Evolutionary conservation across 805 yeast species (phyloP).

Genomic region (Ogataea nonfermentans): DNA sequence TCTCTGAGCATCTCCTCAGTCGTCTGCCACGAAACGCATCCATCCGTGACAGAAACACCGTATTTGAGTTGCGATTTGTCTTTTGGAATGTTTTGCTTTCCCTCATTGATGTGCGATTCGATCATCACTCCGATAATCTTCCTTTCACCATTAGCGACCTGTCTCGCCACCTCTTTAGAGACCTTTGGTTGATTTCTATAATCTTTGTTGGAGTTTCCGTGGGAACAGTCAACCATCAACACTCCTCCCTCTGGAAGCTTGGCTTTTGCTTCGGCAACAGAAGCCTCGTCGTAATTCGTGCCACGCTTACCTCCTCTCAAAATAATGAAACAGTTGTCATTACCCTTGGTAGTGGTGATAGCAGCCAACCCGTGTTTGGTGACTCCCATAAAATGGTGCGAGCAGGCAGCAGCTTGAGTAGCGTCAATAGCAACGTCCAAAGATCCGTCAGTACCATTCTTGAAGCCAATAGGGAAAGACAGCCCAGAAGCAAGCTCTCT

Average conservation of each 20-base stretch:
- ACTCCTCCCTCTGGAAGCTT: conserved; percentile 48
- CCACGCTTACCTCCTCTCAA: conserved; percentile 95
- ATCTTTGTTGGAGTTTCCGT: conserved; percentile 94
- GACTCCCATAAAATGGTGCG: conserved; percentile 96
- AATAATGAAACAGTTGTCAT: conserved; percentile 89
- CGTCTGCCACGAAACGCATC: conserved; percentile 90
- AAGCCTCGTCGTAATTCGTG: conserved; percentile 83
- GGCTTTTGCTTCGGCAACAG: conserved; percentile 72
- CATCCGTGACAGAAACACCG: conserved; percentile 97
- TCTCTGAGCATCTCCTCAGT: conserved; percentile 78
- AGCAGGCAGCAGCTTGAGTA: conserved; percentile 82
- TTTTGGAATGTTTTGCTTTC: conserved; percentile 77
- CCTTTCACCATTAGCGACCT: conserved; percentile 77
- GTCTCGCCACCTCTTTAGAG: conserved; percentile 76
- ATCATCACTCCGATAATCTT: conserved; percentile 91
- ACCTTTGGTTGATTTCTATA: conserved; percentile 94
- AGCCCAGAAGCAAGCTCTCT: conserved; percentile 97
- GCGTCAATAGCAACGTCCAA: conserved; percentile 93
- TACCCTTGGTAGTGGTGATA: conserved; percentile 93
- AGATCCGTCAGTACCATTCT: conserved; percentile 97
- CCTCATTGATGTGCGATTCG: conserved; percentile 88
- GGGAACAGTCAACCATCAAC: conserved; percentile 96
- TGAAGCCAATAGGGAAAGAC: conserved; percentile 98
- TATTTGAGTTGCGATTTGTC: conserved; percentile 65
- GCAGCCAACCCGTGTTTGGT: conserved; percentile 98